Evolutionary conservation across 495 filamentous ascomycete species (phyloP).

Genomic region (Chaetomium cochliodes): DNA sequence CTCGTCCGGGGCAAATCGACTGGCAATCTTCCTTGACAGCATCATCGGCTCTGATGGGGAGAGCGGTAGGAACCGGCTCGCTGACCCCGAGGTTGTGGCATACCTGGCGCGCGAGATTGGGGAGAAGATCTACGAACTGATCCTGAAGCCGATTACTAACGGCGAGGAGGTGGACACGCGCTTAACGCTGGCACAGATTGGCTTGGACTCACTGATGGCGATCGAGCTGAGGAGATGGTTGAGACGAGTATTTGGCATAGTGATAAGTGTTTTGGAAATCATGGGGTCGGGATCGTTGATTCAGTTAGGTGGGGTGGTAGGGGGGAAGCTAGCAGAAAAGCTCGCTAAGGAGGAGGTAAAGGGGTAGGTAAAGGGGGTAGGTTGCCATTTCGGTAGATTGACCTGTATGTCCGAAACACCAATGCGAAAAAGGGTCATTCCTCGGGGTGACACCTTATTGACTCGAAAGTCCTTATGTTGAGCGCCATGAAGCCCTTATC

Average conservation of each 20-base stretch:
- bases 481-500: too few species aligned
- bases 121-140: conserved; percentile 37
- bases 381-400: too few species aligned
- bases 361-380: neutral
- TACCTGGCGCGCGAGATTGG: conserved; percentile 38
- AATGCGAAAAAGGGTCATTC: too few species aligned
- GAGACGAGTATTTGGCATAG: conserved; percentile 31
- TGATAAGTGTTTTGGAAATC: conserved; percentile 43
- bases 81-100: conserved; percentile 20
- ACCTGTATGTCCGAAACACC: too few species aligned
- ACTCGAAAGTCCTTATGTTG: too few species aligned
- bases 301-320: conserved; percentile 32
- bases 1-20: neutral
- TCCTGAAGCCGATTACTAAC: conserved; percentile 35
- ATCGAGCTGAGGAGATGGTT: conserved; percentile 43
- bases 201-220: conserved; percentile 43
- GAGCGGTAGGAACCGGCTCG: neutral
- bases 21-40: neutral
- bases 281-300: conserved; percentile 34
- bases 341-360: neutral
- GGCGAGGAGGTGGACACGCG: conserved; percentile 24
- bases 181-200: conserved; percentile 35
- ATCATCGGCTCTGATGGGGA: neutral
- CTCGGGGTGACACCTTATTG: too few species aligned
- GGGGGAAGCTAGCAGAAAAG: neutral